Percentiles rank a stretch among this genome's conserved stretches.
phyloP scores from a whole-genome alignment of 2,329 filamentous ascomycete genomes.

The Chaetomiaceae sp. region DNA sequence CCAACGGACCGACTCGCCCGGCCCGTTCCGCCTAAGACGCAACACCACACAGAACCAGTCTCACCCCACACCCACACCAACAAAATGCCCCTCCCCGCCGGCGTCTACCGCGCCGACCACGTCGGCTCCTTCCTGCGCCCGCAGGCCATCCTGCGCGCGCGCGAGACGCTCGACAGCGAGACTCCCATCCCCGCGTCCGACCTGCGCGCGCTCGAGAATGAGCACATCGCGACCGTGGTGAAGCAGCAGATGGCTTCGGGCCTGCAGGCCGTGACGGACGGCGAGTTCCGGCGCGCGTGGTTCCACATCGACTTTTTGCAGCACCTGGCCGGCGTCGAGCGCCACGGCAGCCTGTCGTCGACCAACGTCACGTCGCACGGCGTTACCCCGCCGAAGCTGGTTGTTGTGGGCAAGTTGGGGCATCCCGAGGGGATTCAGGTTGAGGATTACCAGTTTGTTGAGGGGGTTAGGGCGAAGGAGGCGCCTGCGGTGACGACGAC shows the following conservation, averaged over 20 bases:
- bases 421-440: constrained; percentile 52
- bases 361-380: constrained; percentile 43
- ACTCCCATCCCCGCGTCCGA: constrained; percentile 38
- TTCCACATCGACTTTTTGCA: constrained; percentile 57
- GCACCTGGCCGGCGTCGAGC: constrained; percentile 49
- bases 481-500: constrained; percentile 29
- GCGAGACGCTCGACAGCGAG: constrained; percentile 40
- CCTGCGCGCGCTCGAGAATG: constrained; percentile 47
- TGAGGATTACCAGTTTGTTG: constrained; percentile 51
- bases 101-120: constrained; percentile 49
- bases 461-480: constrained; percentile 32
- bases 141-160: constrained; percentile 43
- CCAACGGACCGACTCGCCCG: constrained; percentile 10
- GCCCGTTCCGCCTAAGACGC: background rate
- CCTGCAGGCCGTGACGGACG: constrained; percentile 48
- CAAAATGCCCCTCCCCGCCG: constrained; percentile 38
- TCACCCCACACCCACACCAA: background rate
- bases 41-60: background rate
- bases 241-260: constrained; percentile 45
- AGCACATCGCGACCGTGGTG: constrained; percentile 44
- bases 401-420: constrained; percentile 49
- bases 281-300: constrained; percentile 52
- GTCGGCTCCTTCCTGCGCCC: constrained; percentile 53
- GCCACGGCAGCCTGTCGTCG: constrained; percentile 41
- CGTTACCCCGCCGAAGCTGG: constrained; percentile 48